Conservation (phyloP, 805 yeast genomes). For the Ogataea saltuana region DNA sequence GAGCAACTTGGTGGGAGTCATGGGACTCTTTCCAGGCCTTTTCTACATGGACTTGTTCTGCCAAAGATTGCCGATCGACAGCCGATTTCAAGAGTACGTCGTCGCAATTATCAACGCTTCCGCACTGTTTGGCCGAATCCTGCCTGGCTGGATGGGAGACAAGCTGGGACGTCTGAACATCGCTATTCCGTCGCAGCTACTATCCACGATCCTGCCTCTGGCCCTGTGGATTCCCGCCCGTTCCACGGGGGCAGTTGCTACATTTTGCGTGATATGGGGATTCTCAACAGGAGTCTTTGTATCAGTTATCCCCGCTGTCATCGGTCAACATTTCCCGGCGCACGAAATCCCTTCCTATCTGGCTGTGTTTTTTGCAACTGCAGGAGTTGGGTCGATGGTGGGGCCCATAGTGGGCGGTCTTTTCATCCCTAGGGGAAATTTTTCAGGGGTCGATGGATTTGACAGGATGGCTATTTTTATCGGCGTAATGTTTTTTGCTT, state of each 20-base stretch:
- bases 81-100: slow-evolving; percentile 53
- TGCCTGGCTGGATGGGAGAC: slow-evolving; percentile 50
- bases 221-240: slow-evolving; percentile 54
- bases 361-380: slow-evolving; percentile 30
- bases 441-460: slow-evolving; percentile 27
- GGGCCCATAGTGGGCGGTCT: slow-evolving; percentile 39
- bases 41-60: slow-evolving; percentile 58
- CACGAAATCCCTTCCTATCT: slow-evolving; percentile 35
- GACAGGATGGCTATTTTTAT: slow-evolving; percentile 31
- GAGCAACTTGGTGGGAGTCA: slow-evolving; percentile 37
- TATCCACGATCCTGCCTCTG: slow-evolving; percentile 36
- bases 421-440: slow-evolving; percentile 30
- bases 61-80: slow-evolving; percentile 50
- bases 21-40: slow-evolving; percentile 44
- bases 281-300: slow-evolving; percentile 36
- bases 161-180: slow-evolving; percentile 41
- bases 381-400: slow-evolving; percentile 34
- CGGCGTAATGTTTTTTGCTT: slow-evolving; percentile 32
- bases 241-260: slow-evolving; percentile 42
- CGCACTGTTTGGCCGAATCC: slow-evolving; percentile 50
- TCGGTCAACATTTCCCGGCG: slow-evolving; percentile 37
- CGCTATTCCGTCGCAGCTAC: slow-evolving; percentile 34
- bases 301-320: slow-evolving; percentile 34
- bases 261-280: slow-evolving; percentile 36
- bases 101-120: slow-evolving; percentile 42